Evolutionary conservation across 148 eudicot genomes (phyloP).

Genomic region (Rhododendron ferrugineum): DNA sequence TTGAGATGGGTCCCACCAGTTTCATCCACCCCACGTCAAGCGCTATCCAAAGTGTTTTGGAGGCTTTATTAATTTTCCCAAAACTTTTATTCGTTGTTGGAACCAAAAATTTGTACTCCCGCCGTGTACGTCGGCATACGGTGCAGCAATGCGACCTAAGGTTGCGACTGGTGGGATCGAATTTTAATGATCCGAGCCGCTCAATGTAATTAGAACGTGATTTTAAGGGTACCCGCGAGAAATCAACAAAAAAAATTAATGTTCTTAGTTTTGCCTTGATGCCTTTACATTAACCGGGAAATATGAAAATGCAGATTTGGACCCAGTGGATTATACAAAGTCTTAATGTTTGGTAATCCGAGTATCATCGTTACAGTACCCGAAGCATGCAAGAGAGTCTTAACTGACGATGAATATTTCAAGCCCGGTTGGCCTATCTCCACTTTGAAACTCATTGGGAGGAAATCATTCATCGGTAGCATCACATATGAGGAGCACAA

Average conservation of each 20-base stretch:
- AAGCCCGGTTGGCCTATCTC: constrained; percentile 87
- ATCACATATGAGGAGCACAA: constrained; percentile 72
- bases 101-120: background rate
- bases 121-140: background rate
- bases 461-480: constrained; percentile 64
- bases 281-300: background rate
- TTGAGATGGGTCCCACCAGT: background rate
- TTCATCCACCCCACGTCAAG: background rate
- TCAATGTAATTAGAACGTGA: too few species aligned
- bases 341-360: constrained; percentile 77
- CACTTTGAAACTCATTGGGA: constrained; percentile 60
- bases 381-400: constrained; percentile 57
- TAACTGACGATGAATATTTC: constrained; percentile 79
- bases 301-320: constrained; percentile 54
- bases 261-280: background rate
- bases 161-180: too few species aligned
- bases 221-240: too few species aligned
- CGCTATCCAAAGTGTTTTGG: background rate
- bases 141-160: too few species aligned
- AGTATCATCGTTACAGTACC: constrained; percentile 66
- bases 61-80: background rate
- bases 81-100: background rate
- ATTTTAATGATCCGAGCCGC: too few species aligned
- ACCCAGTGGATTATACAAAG: constrained; percentile 63
- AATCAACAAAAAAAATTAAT: too few species aligned